These are phyloP conservation scores for Circinella umbellata DNA, from an alignment of 371 early-diverging fungal genomes.

Conservation along the genomic window DNA sequence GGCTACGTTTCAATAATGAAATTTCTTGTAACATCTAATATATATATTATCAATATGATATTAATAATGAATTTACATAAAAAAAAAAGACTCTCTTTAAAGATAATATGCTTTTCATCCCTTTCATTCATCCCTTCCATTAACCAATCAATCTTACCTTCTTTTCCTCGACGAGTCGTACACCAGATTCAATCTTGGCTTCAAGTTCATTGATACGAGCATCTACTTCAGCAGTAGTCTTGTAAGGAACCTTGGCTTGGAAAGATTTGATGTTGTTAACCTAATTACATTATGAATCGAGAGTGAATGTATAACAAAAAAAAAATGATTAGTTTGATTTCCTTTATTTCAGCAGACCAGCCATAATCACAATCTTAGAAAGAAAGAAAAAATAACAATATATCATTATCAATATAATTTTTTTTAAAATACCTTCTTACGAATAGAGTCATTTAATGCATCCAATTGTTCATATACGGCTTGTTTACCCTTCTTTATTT, in stretches of 20 bases:
- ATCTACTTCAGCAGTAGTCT: slow-evolving; percentile 81
- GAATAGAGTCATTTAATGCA: slow-evolving; percentile 42
- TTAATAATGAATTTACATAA: background rate
- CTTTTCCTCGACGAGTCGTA: slow-evolving; percentile 88
- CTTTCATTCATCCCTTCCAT: no score
- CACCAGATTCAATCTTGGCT: slow-evolving; percentile 78
- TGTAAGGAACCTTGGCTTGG: slow-evolving; percentile 82
- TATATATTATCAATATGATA: no score
- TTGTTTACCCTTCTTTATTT: slow-evolving; percentile 57
- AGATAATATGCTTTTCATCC: background rate
- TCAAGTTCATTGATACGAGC: slow-evolving; percentile 78
- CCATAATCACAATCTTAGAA: no score
- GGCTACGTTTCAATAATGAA: slow-evolving; percentile 76
- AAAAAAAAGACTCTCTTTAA: no score
- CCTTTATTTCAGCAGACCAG: no score
- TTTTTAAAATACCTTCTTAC: slow-evolving; percentile 39
- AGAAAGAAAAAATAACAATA: no score
- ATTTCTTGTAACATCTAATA: slow-evolving; percentile 76
- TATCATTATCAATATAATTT: no score
- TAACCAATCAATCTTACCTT: slow-evolving; percentile 31
- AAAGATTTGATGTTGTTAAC: slow-evolving; percentile 70
- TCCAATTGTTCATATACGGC: slow-evolving; percentile 66
- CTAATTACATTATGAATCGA: slow-evolving; percentile 29
- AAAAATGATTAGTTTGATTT: no score
- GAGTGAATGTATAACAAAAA: no score